These are phyloP conservation scores for Lasiodiplodia gonubiensis DNA, from an alignment of 2,329 filamentous ascomycete species.

Conservation along the genomic window DNA sequence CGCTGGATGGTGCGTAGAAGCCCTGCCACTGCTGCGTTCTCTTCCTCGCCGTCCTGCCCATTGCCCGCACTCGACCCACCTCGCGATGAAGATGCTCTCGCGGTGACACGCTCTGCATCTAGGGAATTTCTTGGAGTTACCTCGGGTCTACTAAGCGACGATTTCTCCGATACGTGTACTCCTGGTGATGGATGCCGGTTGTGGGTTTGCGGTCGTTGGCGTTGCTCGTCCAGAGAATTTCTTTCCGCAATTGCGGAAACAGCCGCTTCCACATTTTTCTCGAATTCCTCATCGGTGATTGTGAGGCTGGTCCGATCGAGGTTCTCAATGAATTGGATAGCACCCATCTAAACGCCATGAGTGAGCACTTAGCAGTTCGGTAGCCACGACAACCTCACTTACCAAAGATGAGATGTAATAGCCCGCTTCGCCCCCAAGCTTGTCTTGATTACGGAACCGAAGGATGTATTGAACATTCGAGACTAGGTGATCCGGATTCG, in stretches of 20 bases:
- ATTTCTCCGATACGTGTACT: slow-evolving; percentile 55
- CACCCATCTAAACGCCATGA: slow-evolving; percentile 70
- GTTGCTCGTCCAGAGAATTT: slow-evolving; percentile 62
- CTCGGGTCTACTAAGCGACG: slow-evolving; percentile 59
- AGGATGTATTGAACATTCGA: slow-evolving; percentile 99
- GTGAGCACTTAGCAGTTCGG: background rate
- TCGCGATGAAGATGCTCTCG: slow-evolving; percentile 58
- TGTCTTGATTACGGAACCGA: slow-evolving; percentile 95
- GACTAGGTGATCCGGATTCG: slow-evolving; percentile 92
- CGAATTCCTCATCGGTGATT: slow-evolving; percentile 93
- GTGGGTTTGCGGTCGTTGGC: slow-evolving; percentile 34
- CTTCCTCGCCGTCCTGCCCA: slow-evolving; percentile 63
- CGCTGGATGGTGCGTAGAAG: slow-evolving; percentile 89
- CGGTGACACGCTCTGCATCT: slow-evolving; percentile 64
- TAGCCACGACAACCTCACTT: slow-evolving; percentile 38
- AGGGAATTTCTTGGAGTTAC: slow-evolving; percentile 65
- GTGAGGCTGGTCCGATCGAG: slow-evolving; percentile 93
- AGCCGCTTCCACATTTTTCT: slow-evolving; percentile 92
- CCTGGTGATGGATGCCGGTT: slow-evolving; percentile 50
- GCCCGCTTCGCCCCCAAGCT: slow-evolving; percentile 94
- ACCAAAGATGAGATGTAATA: slow-evolving; percentile 96
- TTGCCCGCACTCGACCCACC: slow-evolving; percentile 30
- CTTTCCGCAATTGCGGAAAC: slow-evolving; percentile 95
- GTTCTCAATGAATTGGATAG: slow-evolving; percentile 94
- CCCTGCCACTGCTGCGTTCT: slow-evolving; percentile 78